These are phyloP conservation scores for Cynanchum wilfordii DNA, from an alignment of 257 asterid species.

Conservation along the genomic window DNA sequence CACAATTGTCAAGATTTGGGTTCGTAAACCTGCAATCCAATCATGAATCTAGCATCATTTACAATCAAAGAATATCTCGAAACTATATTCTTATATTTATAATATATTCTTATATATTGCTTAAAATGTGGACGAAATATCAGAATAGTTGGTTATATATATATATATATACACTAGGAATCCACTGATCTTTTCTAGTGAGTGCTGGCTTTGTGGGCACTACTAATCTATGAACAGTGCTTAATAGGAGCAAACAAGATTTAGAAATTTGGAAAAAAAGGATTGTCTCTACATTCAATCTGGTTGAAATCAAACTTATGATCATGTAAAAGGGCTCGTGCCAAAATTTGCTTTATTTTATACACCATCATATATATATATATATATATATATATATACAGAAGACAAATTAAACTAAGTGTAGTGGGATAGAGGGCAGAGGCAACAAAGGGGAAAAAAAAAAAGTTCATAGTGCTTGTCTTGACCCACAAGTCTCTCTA, in stretches of 20 bases:
- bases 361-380: slow-evolving; percentile 12
- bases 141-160: too few relatives aligned
- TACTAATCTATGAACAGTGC: background rate
- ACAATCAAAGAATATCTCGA: too few relatives aligned
- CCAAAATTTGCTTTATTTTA: background rate
- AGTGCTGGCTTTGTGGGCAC: slow-evolving; percentile 3
- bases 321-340: background rate
- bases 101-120: too few relatives aligned
- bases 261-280: background rate
- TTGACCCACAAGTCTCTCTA: slow-evolving; percentile 20
- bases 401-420: slow-evolving; percentile 4
- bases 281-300: background rate
- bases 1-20: too few relatives aligned
- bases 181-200: slow-evolving; percentile 11
- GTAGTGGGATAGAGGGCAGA: slow-evolving; percentile 14
- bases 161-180: background rate
- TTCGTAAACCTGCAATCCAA: too few relatives aligned
- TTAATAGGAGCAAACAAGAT: background rate
- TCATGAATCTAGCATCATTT: too few relatives aligned
- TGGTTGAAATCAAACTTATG: slow-evolving; percentile 1
- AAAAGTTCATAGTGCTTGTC: slow-evolving; percentile 18
- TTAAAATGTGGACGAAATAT: too few relatives aligned
- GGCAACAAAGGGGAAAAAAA: background rate
- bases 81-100: too few relatives aligned
- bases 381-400: slow-evolving; percentile 6